A percentile compares a stretch with the other conserved stretches of the same genome.
Conservation (phyloP, 148 eudicot species). For the Amaranthus palmeri region DNA sequence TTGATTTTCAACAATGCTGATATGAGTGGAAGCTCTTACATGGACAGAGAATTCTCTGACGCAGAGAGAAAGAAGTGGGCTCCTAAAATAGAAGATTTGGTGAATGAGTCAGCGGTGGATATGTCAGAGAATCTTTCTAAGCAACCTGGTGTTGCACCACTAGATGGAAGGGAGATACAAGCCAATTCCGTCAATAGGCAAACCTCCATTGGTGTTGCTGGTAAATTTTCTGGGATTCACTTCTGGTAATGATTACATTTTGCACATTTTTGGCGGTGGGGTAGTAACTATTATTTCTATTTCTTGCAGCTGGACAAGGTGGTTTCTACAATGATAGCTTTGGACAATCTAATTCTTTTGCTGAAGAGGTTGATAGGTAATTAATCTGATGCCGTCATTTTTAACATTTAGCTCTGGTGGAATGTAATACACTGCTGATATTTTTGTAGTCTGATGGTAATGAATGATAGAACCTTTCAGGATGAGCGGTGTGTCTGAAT, state of each 20-base stretch:
- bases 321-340: slow-evolving; percentile 44
- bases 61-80: slow-evolving; percentile 34
- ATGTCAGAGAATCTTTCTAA: slow-evolving; percentile 36
- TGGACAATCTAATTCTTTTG: slow-evolving; percentile 35
- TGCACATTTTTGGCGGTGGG: neutral
- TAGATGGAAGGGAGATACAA: slow-evolving; percentile 37
- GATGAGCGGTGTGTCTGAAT: neutral
- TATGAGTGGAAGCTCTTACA: slow-evolving; percentile 28
- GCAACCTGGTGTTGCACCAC: slow-evolving; percentile 36
- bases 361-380: slow-evolving; percentile 58
- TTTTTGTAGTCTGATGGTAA: neutral
- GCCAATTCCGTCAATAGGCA: slow-evolving; percentile 45
- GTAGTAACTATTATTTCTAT: slow-evolving; percentile 12
- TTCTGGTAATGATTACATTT: slow-evolving; percentile 2
- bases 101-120: slow-evolving; percentile 40
- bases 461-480: neutral
- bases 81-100: slow-evolving; percentile 29
- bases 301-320: slow-evolving; percentile 45
- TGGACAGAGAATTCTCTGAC: slow-evolving; percentile 33
- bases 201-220: slow-evolving; percentile 42
- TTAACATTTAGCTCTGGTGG: neutral
- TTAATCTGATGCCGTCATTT: slow-evolving; percentile 15
- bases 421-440: neutral
- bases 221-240: slow-evolving; percentile 32
- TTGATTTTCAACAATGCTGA: slow-evolving; percentile 29